Percentiles rank a stretch among this genome's conserved stretches.
Conservation (phyloP, 164 flowering plant genomes). For the Umbilicus rupestris region DNA sequence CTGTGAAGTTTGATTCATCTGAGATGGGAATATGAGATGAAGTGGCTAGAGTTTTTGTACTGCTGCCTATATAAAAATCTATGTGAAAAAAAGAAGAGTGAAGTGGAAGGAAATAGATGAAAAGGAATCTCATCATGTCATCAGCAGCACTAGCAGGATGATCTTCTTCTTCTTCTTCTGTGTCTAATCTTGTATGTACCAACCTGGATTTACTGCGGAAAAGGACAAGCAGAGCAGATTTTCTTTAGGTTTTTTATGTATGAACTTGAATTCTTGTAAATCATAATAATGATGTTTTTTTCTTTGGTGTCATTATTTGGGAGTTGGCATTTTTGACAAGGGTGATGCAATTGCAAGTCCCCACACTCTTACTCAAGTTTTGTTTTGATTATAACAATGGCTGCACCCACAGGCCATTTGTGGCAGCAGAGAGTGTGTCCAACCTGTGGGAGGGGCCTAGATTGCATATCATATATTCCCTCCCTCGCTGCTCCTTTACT, state of each 20-base stretch:
- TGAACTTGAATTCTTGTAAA: background rate
- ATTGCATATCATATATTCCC: background rate
- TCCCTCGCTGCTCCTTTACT: background rate
- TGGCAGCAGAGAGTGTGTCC: slow-evolving; percentile 2
- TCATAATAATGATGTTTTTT: background rate
- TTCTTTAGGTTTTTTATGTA: background rate
- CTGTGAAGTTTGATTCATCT: background rate
- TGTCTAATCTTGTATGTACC: slow-evolving; percentile 7
- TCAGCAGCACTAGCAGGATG: background rate
- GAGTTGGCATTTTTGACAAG: slow-evolving; percentile 3
- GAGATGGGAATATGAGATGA: background rate
- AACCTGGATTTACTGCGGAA: slow-evolving; percentile 5
- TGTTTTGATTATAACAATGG: slow-evolving; percentile 4
- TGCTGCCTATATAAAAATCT: background rate
- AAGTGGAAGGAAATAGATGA: background rate
- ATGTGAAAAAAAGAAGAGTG: background rate
- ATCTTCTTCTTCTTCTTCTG: slow-evolving; percentile 2
- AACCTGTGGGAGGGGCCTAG: slow-evolving; percentile 3
- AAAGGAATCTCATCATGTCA: slow-evolving; percentile 6
- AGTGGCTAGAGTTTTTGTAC: background rate
- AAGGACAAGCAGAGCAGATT: background rate
- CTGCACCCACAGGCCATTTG: slow-evolving; percentile 6
- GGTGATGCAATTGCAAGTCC: slow-evolving; percentile 1
- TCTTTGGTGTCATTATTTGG: slow-evolving; percentile 1
- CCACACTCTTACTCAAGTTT: slow-evolving; percentile 5